phyloP scores from a whole-genome alignment of 2,329 filamentous ascomycete species.

The Fusarium ramigenum region DNA sequence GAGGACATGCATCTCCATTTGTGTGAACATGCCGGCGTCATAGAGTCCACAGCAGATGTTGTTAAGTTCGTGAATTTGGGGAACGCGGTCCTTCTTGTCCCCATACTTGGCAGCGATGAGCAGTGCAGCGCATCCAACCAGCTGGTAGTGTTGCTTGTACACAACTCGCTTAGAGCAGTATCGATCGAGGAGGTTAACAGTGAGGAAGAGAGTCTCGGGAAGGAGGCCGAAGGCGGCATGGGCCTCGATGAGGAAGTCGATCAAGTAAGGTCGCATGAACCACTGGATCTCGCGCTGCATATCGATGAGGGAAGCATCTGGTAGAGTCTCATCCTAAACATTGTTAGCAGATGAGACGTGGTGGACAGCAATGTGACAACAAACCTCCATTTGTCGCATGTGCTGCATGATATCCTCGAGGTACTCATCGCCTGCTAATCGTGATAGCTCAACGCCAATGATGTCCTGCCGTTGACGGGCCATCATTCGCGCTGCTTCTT shows the following conservation, averaged over 20 bases:
- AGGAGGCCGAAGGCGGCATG: slow-evolving; percentile 94
- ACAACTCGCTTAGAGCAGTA: slow-evolving; percentile 98
- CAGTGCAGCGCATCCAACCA: slow-evolving; percentile 94
- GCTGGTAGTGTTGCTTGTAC: slow-evolving; percentile 98
- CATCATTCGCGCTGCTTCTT: slow-evolving; percentile 80
- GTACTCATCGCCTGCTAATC: slow-evolving; percentile 87
- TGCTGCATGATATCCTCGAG: slow-evolving; percentile 93
- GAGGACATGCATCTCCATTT: slow-evolving; percentile 99
- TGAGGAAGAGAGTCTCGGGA: slow-evolving; percentile 94
- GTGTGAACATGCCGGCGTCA: slow-evolving; percentile 99
- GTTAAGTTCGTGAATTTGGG: slow-evolving; percentile 95
- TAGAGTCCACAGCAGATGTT: slow-evolving; percentile 99
- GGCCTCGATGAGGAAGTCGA: slow-evolving; percentile 97
- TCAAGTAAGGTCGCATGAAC: slow-evolving; percentile 98
- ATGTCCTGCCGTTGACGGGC: slow-evolving; percentile 86
- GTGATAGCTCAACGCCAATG: slow-evolving; percentile 88
- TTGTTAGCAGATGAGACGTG: slow-evolving; percentile 38
- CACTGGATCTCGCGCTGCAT: slow-evolving; percentile 99
- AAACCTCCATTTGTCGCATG: slow-evolving; percentile 92
- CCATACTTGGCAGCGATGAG: slow-evolving; percentile 98
- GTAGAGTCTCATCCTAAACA: slow-evolving; percentile 78
- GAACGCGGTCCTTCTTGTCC: slow-evolving; percentile 98
- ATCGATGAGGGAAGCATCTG: slow-evolving; percentile 97
- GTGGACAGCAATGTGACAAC: slow-evolving; percentile 35
- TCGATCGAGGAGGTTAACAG: slow-evolving; percentile 94